Base-by-base conservation (phyloP, 2,329 filamentous ascomycete genomes). In the Pseudovirgaria hyperparasitica region DNA sequence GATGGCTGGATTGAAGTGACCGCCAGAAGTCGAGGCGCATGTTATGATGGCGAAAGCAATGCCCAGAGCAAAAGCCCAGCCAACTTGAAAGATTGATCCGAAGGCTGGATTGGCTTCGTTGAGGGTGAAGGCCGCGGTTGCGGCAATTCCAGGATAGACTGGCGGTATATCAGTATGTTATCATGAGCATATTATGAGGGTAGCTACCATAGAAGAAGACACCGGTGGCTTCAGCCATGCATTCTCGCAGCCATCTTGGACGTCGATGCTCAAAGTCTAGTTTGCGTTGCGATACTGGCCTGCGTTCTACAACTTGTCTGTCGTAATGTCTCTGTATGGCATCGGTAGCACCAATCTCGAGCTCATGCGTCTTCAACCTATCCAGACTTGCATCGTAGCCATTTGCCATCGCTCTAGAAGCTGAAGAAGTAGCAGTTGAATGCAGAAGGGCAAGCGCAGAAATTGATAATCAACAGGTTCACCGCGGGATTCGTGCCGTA, bases 21-120 rank as follows among this genome's bases (percentile, higher is more conserved):
- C 67, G 30, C 70, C 67, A 5, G 60, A 66, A 2, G 60, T 65
- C 2, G 65, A 50, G 5, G 56, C 68, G 36, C 65, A 70, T 19
- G 60, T 64, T 29, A 71, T 69, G 45, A 72, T 69, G 23, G 68
- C 68, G 36, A 71, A 68, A 9, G 66, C 63, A 39, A 72, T 70
- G 4, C 69, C 68, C 10, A 72, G 42, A 5, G 63, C 65, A 41
- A 67, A 72, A 3, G 64, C 65, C 23, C 28, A 39, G 9, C 67
- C 67, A 29, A 71, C 63, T 34, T 68, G 61, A 39, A 72, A 65
- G 16, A 72, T 36, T 37, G 55, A 63, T n/a, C 67, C 63, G 31
- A 60, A 65, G 3, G 49, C 52, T 2, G 56, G 51, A 18, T 54
- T 46, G 5, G 42, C 50, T 5, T 48, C 49, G 35, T 67, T 62